Conservation (phyloP, 2,329 filamentous ascomycete genomes). For the Berkeleyomyces basicola region DNA sequence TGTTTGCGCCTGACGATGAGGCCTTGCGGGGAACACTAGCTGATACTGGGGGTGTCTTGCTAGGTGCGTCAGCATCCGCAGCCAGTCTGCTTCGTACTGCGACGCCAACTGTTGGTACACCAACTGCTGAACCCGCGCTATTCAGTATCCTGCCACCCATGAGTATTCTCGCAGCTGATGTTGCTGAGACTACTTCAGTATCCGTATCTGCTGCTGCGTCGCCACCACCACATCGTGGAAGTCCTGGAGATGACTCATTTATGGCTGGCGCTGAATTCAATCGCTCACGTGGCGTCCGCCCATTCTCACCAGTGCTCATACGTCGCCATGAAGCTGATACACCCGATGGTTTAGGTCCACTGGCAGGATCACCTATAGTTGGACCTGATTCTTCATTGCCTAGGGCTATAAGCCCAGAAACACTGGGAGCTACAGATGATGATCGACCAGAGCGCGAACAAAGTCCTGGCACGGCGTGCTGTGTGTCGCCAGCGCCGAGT, state of each 20-base stretch:
- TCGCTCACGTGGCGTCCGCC: slow-evolving; percentile 35
- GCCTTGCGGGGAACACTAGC: slow-evolving; percentile 14
- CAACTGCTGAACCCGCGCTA: slow-evolving; percentile 25
- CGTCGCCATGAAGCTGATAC: slow-evolving; percentile 4
- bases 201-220: background rate
- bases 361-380: background rate
- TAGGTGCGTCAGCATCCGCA: background rate
- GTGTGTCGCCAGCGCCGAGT: too few species aligned
- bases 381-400: too few species aligned
- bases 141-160: slow-evolving; percentile 49
- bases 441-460: too few species aligned
- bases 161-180: slow-evolving; percentile 40
- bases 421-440: too few species aligned
- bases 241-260: slow-evolving; percentile 26
- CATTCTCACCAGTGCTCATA: slow-evolving; percentile 41
- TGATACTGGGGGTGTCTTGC: slow-evolving; percentile 15
- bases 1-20: slow-evolving; percentile 32
- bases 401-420: too few species aligned
- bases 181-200: too few species aligned
- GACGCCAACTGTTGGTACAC: background rate
- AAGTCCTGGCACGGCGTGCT: too few species aligned
- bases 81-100: slow-evolving; percentile 14
- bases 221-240: background rate
- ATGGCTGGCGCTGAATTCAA: slow-evolving; percentile 36
- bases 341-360: background rate